These are phyloP conservation scores for Sclerotinia sclerotiorum DNA, from an alignment of 2,329 filamentous ascomycete genomes.

Conservation along the genomic window DNA sequence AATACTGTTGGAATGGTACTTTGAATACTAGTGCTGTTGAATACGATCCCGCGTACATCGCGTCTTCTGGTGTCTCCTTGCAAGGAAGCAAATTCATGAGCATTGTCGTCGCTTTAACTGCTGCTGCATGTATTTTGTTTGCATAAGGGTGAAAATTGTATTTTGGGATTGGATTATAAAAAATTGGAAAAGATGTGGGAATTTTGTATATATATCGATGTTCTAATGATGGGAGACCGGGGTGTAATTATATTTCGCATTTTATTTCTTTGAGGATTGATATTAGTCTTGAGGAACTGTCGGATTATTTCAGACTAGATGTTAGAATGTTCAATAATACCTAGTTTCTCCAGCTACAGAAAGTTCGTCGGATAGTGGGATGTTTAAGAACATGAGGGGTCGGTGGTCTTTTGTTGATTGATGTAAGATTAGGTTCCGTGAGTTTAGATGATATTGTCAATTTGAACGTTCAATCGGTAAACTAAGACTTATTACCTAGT, in stretches of 20 bases:
- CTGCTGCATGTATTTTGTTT: not conserved
- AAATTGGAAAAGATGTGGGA: not conserved
- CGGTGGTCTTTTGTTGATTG: too few relatives aligned
- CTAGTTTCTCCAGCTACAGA: too few relatives aligned
- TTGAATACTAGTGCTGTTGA: constrained; percentile 28
- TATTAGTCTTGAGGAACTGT: too few relatives aligned
- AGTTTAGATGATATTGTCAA: too few relatives aligned
- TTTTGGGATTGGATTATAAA: not conserved
- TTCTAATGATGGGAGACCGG: constrained; percentile 1
- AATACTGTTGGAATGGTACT: constrained; percentile 88
- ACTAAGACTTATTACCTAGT: too few relatives aligned
- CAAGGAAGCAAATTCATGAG: not conserved
- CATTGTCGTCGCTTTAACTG: not conserved
- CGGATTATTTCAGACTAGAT: too few relatives aligned
- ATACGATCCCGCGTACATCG: constrained; percentile 33
- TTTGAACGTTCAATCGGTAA: too few relatives aligned
- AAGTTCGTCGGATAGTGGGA: too few relatives aligned
- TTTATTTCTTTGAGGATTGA: not conserved
- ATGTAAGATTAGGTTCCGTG: too few relatives aligned
- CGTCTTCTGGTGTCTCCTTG: constrained; percentile 4
- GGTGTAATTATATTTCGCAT: not conserved
- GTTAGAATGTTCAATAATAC: too few relatives aligned
- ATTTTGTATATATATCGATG: not conserved
- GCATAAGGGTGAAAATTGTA: not conserved
- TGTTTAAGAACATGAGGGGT: too few relatives aligned